Conservation (phyloP, 1,139 yeast species). For the Diutina mesorugosa region DNA sequence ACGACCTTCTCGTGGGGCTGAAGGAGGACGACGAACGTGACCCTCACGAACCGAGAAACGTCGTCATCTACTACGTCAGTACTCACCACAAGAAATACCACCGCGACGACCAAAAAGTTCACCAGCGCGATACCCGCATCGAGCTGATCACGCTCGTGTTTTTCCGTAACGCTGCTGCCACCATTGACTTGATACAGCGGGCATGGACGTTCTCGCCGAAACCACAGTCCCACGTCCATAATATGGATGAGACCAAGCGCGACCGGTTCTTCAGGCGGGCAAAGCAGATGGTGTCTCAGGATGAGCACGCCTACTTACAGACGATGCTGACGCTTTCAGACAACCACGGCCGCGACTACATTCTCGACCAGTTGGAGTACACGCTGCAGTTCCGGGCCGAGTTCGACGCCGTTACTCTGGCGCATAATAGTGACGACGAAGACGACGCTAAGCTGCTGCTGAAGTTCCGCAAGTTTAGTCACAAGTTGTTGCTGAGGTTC, state of each 20-base stretch:
- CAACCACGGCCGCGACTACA: not conserved
- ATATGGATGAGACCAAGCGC: not conserved
- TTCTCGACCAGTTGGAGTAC: not conserved
- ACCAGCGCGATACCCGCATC: not conserved
- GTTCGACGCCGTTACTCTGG: not conserved
- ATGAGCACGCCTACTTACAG: not conserved
- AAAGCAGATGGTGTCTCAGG: not conserved
- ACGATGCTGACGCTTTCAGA: not conserved
- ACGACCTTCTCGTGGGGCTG: conserved; percentile 3
- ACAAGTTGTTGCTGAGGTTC: not conserved
- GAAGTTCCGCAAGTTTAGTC: not conserved
- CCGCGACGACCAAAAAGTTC: not conserved
- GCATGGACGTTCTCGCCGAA: not conserved
- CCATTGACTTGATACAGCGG: not conserved
- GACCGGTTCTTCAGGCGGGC: not conserved
- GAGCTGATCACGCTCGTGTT: not conserved
- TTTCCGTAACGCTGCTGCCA: not conserved
- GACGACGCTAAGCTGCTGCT: not conserved
- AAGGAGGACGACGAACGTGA: not conserved
- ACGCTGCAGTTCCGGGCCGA: not conserved
- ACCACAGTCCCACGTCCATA: not conserved
- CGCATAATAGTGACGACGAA: not conserved
- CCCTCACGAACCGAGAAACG: not conserved
- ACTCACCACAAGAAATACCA: not conserved
- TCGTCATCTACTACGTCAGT: not conserved